phyloP scores from a whole-genome alignment of 495 filamentous ascomycete species.

The Clavariopsis aquatica region DNA sequence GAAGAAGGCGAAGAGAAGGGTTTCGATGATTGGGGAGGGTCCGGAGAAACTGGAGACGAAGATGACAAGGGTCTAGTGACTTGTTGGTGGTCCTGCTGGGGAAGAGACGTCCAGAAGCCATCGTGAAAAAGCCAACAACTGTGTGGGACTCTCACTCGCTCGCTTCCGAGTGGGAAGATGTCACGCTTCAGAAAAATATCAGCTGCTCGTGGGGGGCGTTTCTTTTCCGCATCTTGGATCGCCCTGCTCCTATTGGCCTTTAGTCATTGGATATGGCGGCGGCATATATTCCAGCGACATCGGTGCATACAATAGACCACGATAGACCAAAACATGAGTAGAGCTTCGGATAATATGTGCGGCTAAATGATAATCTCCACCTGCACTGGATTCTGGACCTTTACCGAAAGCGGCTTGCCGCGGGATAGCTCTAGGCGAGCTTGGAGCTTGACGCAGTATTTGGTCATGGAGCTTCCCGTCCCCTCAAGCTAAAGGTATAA shows the following conservation, averaged over 20 bases:
- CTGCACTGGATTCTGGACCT: slow-evolving; percentile 22
- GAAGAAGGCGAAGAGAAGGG: slow-evolving; percentile 66
- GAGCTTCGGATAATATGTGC: slow-evolving; percentile 29
- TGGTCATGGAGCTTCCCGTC: neutral
- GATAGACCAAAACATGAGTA: slow-evolving; percentile 15
- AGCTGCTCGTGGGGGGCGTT: slow-evolving; percentile 1
- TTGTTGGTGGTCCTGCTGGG: slow-evolving; percentile 70
- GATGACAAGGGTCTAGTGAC: slow-evolving; percentile 54
- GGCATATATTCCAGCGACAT: slow-evolving; percentile 23
- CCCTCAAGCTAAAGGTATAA: neutral
- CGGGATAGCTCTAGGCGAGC: slow-evolving; percentile 17
- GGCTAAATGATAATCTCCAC: slow-evolving; percentile 29
- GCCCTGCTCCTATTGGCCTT: slow-evolving; percentile 3
- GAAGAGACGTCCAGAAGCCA: slow-evolving; percentile 20
- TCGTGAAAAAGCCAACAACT: neutral
- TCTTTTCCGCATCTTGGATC: neutral
- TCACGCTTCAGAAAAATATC: slow-evolving; percentile 2
- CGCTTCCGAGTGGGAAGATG: neutral
- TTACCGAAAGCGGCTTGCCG: slow-evolving; percentile 14
- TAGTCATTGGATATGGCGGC: slow-evolving; percentile 15
- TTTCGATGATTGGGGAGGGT: slow-evolving; percentile 74
- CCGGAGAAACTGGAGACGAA: slow-evolving; percentile 47
- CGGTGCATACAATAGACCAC: slow-evolving; percentile 20
- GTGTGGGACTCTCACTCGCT: slow-evolving; percentile 1
- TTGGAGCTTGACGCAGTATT: slow-evolving; percentile 6